These are phyloP conservation scores for Casuarina glauca DNA, from an alignment of 306 rosid species.

Conservation along the genomic window DNA sequence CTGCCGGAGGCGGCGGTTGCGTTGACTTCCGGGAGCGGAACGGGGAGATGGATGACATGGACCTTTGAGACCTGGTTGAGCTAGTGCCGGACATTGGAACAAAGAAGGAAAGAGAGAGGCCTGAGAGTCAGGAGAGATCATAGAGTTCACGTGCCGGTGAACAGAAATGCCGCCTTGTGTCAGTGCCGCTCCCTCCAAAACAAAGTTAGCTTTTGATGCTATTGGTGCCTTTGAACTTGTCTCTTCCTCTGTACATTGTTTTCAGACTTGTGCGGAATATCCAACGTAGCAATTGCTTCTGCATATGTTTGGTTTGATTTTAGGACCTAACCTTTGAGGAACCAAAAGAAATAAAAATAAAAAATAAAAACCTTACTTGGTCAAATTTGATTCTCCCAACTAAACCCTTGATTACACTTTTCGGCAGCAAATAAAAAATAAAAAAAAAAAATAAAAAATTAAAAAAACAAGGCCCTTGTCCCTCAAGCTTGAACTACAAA, in stretches of 20 bases:
- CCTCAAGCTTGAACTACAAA: too few species aligned
- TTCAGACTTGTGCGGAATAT: constrained; percentile 21
- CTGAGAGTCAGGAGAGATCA: constrained; percentile 6
- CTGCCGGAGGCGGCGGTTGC: constrained; percentile 15
- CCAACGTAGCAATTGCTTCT: background rate
- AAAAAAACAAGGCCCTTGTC: too few species aligned
- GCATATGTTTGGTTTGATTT: background rate
- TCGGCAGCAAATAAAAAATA: too few species aligned
- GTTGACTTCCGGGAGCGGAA: constrained; percentile 63
- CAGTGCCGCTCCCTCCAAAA: constrained; percentile 58
- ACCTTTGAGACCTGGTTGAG: constrained; percentile 48
- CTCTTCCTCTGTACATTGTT: background rate
- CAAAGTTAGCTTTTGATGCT: constrained; percentile 16
- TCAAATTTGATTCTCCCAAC: too few species aligned
- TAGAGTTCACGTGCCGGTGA: constrained; percentile 48
- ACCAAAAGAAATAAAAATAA: too few species aligned
- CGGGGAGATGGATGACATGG: constrained; percentile 55
- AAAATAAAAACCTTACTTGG: too few species aligned
- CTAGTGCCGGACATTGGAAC: constrained; percentile 49
- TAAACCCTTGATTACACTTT: too few species aligned
- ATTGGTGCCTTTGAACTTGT: constrained; percentile 22
- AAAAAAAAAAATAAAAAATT: too few species aligned
- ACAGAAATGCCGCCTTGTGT: constrained; percentile 37
- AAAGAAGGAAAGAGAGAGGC: constrained; percentile 12
- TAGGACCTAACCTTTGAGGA: too few species aligned